Evolutionary conservation across 768 basidiomycete species (phyloP), one percentile per base, ranked within the genome.

Genomic region (Suillus subalutaceus): DNA sequence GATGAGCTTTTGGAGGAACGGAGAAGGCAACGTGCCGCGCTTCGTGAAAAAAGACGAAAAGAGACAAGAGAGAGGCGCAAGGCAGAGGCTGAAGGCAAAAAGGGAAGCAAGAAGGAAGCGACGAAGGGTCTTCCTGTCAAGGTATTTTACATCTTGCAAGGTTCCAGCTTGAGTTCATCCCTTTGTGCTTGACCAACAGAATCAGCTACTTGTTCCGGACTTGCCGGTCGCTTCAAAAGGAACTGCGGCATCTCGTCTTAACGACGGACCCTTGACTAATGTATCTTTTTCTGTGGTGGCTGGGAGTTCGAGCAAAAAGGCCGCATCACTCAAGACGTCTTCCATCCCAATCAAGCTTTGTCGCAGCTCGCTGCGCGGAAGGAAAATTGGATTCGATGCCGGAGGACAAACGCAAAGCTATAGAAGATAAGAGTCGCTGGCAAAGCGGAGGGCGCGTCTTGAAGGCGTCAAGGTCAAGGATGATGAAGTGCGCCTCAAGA

Each of bases 401-500:
- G 0, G 93, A 91, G 57, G 95, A 96, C 64, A 93, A 93, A 73
- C 87, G 93, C 37, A 90, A 91, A 71, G 83, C 83, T 55, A 4
- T 56, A 37, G 55, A 56, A 56, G 55, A 56, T 13, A 85, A 85
- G 64, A 91, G 96, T 66, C 88, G 90, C 72, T 98, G 96, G 94
- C 59, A 97, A 96, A 79, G 95, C 96, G 0, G 88, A 90, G 73
- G 73, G 89, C 93, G 38, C 84, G 94, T 59, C 81, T 97, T 66
- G 93, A 93, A 63, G 97, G 97, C 2, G 90, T 90, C 58, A 99
- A 98, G 78, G 89, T 99, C 38, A 86, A 86, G 59, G 97, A 99
- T 71, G 93, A 96, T 70, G 94, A 94, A 74, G 75, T 70, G 1
- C 81, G 90, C 55, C 77, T 99, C 72, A 98, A 97, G 82, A 98